Percentiles rank a stretch among this genome's conserved stretches.
phyloP scores from a whole-genome alignment of 345 rosid species.

The Eucalyptus lansdowneana region DNA sequence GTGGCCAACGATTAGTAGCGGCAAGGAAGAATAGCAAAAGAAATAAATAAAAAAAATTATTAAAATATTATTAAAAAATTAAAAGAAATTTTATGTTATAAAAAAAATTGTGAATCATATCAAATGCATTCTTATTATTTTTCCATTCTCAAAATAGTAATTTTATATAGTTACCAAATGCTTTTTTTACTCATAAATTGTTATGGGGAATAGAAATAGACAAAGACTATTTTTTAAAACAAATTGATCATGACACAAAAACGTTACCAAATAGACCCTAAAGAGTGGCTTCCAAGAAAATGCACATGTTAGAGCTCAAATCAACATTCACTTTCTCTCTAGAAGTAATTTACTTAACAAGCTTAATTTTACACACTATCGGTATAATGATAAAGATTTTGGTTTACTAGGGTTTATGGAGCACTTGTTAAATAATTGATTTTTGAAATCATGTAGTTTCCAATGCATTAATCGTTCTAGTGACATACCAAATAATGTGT shows the following conservation, averaged over 20 bases:
- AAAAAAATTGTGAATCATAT: rapidly evolving
- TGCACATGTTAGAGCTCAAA: rapidly evolving
- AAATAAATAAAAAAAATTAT: rapidly evolving
- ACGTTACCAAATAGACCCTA: rapidly evolving
- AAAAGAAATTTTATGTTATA: no score
- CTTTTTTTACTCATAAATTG: no score
- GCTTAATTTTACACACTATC: not conserved
- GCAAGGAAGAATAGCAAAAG: rapidly evolving
- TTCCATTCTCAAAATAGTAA: no score
- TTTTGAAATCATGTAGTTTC: rapidly evolving
- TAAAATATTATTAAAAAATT: no score
- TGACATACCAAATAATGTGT: not conserved
- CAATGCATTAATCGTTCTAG: not conserved
- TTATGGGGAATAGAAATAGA: no score
- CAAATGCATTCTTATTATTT: no score
- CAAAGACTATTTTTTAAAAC: rapidly evolving
- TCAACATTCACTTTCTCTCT: not conserved
- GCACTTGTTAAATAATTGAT: not conserved
- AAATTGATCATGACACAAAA: rapidly evolving
- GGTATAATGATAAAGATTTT: not conserved
- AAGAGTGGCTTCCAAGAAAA: not conserved
- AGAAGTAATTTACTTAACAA: not conserved
- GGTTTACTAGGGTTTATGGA: not conserved
- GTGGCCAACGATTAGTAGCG: rapidly evolving
- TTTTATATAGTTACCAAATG: rapidly evolving